Conservation (phyloP, 306 rosid genomes). For the Castanospermum australe region DNA sequence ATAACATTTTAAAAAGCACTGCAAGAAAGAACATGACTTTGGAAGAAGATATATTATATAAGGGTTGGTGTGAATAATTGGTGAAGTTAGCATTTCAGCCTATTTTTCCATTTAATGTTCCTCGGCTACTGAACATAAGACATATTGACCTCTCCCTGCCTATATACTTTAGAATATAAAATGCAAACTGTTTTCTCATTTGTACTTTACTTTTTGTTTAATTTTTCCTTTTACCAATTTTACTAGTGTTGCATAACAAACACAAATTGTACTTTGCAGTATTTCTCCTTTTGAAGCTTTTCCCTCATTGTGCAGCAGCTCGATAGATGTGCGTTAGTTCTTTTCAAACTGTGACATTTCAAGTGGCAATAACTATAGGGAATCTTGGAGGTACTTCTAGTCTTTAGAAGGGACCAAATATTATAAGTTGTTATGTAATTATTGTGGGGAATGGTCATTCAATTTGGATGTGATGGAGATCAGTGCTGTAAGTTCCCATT, state of each 20-base stretch:
- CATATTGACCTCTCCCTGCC: background rate
- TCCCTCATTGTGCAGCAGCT: conserved; percentile 22
- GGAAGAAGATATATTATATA: background rate
- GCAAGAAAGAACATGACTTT: background rate
- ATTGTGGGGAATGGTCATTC: conserved; percentile 35
- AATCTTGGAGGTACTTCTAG: conserved; percentile 39
- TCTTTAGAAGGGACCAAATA: conserved; percentile 26
- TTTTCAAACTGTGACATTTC: conserved; percentile 18
- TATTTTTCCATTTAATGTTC: background rate
- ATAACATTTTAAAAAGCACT: background rate
- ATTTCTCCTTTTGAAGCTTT: background rate
- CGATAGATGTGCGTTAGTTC: background rate
- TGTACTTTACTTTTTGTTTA: background rate
- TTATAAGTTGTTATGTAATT: conserved; percentile 13
- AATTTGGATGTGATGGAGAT: conserved; percentile 59
- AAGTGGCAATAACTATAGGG: conserved; percentile 14
- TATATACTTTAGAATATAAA: background rate
- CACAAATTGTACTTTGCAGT: background rate
- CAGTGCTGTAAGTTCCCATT: conserved; percentile 50
- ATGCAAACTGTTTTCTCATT: background rate
- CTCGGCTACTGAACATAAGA: background rate
- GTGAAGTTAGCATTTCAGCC: background rate
- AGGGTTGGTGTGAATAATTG: conserved; percentile 11
- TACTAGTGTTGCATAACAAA: background rate
- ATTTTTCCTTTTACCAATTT: conserved; percentile 1